Base-by-base conservation (phyloP, 1,284 basidiomycete genomes). In the Malassezia sympodialis region DNA sequence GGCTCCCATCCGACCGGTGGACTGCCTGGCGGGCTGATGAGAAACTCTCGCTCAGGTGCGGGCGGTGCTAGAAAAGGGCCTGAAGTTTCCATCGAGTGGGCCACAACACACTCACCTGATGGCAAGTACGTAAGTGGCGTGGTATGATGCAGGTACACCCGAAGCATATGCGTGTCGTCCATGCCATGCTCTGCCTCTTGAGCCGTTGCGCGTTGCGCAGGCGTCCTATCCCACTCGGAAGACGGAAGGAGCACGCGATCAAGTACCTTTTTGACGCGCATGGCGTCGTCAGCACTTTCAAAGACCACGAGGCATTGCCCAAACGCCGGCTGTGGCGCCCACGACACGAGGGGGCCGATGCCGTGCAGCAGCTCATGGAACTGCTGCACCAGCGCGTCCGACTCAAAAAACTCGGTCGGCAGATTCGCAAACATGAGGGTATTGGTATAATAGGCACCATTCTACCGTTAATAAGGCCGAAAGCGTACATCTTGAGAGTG, bases 1-100 rank as follows among this genome's bases (percentile, higher is more conserved):
- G 83, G 89, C 71, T 94, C 90, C 93, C 93, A 99, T 1, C 93
- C 93, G 2, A 94, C 84, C 0, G 93, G 93, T 0, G 94, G 93
- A 0, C 88, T 91, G n/a, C 93, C 94, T 1, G 94, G 94, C 0
- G 93, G 93, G 0, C 90, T 96, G 65, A 98, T 93, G 49, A 98
- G 81, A 77, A 96, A 96, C 77, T 98, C 46, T 2, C 49, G 49
- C 45, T 52, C 55, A 2, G 55, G 49, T 35, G n/a, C 26, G 1
- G 55, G 55, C 32, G 51, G 55, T n/a, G 39, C 50, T 1, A 57
- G 40, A 19, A 27, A 42, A n/a, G 37, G 35, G 14, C 32, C 21
- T 14, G 27, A 8, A 1, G 28, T 26, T 8, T 48, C 49, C 10
- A 35, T 8, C 3, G 31, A 21, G 7, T 30, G 49, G 21, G 49